Conservation (phyloP, 441 rosid species). For the Sinapis alba region DNA sequence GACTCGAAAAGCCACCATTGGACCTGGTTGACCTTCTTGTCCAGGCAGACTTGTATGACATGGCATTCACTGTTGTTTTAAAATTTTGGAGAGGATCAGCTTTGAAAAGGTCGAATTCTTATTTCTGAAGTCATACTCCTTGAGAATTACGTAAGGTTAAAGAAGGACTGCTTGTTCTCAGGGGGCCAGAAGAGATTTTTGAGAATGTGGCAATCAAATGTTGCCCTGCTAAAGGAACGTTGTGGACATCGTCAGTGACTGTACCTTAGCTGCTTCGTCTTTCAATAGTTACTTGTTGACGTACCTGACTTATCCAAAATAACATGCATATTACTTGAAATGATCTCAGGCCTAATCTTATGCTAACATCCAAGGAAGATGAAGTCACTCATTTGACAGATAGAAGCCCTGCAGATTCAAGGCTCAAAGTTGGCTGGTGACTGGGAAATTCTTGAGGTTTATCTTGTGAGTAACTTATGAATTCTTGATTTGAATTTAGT, state of each 20-base stretch:
- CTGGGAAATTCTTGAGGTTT: conserved; percentile 93
- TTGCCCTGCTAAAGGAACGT: no score
- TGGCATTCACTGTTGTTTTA: conserved; percentile 80
- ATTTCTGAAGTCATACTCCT: background rate
- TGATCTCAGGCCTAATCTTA: no score
- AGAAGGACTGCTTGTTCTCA: conserved; percentile 35
- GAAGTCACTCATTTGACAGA: conserved; percentile 65
- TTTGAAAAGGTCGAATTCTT: conserved; percentile 60
- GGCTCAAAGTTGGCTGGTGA: conserved; percentile 56
- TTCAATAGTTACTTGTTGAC: no score
- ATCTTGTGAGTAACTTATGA: conserved; percentile 72
- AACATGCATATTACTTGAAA: no score
- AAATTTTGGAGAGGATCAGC: conserved; percentile 86
- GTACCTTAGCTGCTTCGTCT: no score
- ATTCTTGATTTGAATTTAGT: conserved; percentile 2
- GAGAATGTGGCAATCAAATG: conserved; percentile 80
- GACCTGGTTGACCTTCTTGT: conserved; percentile 85
- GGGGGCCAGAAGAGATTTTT: conserved; percentile 90
- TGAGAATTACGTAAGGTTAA: conserved; percentile 10
- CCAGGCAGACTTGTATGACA: conserved; percentile 73
- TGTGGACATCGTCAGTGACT: no score
- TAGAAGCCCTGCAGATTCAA: conserved; percentile 41
- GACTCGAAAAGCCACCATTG: conserved; percentile 52
- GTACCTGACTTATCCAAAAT: no score
- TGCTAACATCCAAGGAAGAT: conserved; percentile 63